These are phyloP conservation scores for Pseudohyphozyma bogoriensis DNA, from an alignment of 768 basidiomycete species.

Conservation along the genomic window DNA sequence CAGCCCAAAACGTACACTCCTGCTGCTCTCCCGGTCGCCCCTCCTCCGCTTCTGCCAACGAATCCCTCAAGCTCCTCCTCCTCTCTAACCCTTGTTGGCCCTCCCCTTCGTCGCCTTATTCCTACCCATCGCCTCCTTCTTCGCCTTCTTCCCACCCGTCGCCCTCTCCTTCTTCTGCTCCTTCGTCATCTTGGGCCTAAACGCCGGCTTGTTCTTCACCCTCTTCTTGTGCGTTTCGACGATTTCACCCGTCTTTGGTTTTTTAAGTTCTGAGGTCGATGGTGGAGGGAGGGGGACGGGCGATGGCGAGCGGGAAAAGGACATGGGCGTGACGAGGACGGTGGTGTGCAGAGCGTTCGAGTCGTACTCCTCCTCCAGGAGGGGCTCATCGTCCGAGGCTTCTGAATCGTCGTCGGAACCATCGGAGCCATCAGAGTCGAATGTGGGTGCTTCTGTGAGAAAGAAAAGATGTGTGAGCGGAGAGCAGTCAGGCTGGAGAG, in stretches of 20 bases:
- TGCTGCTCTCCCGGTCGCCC: too few relatives aligned
- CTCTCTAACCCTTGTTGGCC: constrained; percentile 11
- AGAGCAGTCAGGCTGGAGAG: neutral
- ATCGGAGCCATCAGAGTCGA: neutral
- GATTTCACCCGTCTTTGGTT: neutral
- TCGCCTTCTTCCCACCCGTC: constrained; percentile 19
- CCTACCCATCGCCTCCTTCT: constrained; percentile 14
- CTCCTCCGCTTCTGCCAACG: too few relatives aligned
- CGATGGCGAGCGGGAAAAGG: constrained; percentile 21
- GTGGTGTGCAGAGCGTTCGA: constrained; percentile 18
- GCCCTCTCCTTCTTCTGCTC: constrained; percentile 25
- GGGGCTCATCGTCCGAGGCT: neutral
- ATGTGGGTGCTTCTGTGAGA: neutral
- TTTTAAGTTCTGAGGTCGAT: too few relatives aligned
- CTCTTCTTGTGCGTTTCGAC: constrained; percentile 17
- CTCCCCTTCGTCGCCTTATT: constrained; percentile 24
- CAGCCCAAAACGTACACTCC: too few relatives aligned
- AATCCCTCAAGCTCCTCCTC: too few relatives aligned
- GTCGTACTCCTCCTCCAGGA: constrained; percentile 6
- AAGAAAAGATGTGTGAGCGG: neutral
- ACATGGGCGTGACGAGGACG: constrained; percentile 18
- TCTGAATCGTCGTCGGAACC: neutral
- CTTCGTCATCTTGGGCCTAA: constrained; percentile 17
- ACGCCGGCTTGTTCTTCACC: constrained; percentile 12
- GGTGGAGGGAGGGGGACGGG: constrained; percentile 8